A percentile compares a stretch with the other conserved stretches of the same genome.
These are phyloP conservation scores for Ambrosia hybrid DNA, from an alignment of 140 eudicot species.

Conservation along the genomic window DNA sequence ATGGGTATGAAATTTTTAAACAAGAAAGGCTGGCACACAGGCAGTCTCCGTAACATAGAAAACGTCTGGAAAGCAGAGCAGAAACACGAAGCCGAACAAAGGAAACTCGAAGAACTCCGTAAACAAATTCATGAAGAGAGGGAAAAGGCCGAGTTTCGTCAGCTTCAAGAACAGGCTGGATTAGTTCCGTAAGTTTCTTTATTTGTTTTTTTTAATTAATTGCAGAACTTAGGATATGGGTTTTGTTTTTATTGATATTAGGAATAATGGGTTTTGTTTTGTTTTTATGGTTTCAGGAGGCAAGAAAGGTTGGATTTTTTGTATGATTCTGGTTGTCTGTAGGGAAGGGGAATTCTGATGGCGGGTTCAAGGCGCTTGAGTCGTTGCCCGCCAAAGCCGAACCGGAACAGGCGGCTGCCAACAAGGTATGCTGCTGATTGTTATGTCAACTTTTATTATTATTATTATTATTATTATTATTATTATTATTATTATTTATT, in stretches of 20 bases:
- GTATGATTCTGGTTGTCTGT: conserved; percentile 81
- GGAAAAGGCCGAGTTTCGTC: conserved; percentile 82
- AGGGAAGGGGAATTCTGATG: conserved; percentile 59
- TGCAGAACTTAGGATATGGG: conserved; percentile 33
- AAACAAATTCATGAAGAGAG: conserved; percentile 91
- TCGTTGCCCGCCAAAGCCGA: conserved; percentile 44
- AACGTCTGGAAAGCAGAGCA: conserved; percentile 99
- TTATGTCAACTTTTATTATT: neutral
- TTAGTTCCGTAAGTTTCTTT: conserved; percentile 56
- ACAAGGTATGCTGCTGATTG: conserved; percentile 27
- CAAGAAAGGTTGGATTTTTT: conserved; percentile 93
- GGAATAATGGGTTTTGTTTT: neutral
- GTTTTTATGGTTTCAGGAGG: conserved; percentile 38
- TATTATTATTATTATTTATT: too few species aligned
- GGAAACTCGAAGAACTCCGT: conserved; percentile 84
- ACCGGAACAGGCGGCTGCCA: conserved; percentile 47
- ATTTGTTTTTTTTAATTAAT: too few species aligned
- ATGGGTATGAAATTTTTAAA: conserved; percentile 93
- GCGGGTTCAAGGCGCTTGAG: conserved; percentile 65
- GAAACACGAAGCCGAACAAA: conserved; percentile 87
- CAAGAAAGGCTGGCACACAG: conserved; percentile 96
- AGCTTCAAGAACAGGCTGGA: conserved; percentile 91
- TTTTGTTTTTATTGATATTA: neutral
- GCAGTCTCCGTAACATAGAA: conserved; percentile 87
- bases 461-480: too few species aligned